phyloP scores from a whole-genome alignment of 768 basidiomycete genomes.

The Xerocomus spinulosus region DNA sequence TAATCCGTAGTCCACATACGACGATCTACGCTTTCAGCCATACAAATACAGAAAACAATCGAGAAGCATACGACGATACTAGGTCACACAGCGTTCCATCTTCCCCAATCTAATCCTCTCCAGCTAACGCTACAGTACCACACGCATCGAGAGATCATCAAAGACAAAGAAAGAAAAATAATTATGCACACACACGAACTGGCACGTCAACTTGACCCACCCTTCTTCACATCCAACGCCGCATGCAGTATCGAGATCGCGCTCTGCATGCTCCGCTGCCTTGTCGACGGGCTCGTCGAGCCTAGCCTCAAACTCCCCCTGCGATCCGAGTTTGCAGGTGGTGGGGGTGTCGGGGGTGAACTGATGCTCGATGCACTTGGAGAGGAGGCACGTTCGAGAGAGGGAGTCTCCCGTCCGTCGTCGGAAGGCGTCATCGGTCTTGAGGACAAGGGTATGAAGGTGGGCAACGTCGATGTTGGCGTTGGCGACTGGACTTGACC shows the following conservation, averaged over 20 bases:
- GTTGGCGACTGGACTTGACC: constrained; percentile 1
- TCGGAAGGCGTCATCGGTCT: constrained; percentile 33
- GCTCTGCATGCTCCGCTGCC: constrained; percentile 20
- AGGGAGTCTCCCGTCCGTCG: constrained; percentile 24
- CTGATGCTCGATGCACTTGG: constrained; percentile 23
- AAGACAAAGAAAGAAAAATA: neutral
- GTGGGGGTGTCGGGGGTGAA: constrained; percentile 24
- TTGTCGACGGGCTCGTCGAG: constrained; percentile 19
- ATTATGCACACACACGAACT: neutral
- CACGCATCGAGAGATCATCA: neutral
- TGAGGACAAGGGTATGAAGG: neutral
- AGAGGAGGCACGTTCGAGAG: constrained; percentile 24
- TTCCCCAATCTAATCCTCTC: too few species aligned
- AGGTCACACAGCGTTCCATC: too few species aligned
- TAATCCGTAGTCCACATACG: neutral
- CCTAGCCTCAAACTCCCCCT: constrained; percentile 17
- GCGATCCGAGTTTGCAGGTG: constrained; percentile 12
- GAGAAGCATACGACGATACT: neutral
- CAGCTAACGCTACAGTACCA: neutral
- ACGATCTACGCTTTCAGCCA: neutral
- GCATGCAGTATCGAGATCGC: constrained; percentile 27
- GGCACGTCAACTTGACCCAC: constrained; percentile 8
- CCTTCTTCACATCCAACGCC: constrained; percentile 25
- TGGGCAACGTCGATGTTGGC: neutral
- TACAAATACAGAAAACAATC: neutral